Percentiles rank a stretch among this genome's conserved stretches.
Evolutionary conservation across 2,329 filamentous ascomycete species (phyloP).

Genomic region (Pyricularia sp.): DNA sequence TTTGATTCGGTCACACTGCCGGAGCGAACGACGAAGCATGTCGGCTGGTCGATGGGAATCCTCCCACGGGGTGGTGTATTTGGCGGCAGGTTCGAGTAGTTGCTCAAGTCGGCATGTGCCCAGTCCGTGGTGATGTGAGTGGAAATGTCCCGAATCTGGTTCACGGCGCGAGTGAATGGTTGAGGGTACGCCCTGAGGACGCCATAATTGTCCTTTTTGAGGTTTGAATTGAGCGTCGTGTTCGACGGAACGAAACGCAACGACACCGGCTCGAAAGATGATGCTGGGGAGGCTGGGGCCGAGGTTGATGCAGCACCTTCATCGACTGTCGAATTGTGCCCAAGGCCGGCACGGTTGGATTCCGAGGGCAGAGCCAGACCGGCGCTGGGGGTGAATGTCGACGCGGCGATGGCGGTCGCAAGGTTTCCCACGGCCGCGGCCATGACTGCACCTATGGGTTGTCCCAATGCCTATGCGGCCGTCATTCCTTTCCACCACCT

Average conservation of each 20-base stretch:
- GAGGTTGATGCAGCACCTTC: not conserved
- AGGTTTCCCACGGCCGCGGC: not conserved
- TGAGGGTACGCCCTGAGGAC: slow-evolving; percentile 1
- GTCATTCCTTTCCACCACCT: not conserved
- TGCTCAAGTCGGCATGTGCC: not conserved
- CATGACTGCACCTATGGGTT: not conserved
- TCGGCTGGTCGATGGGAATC: not conserved
- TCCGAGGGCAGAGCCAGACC: not conserved
- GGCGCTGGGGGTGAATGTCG: not conserved
- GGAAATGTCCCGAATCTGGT: not conserved
- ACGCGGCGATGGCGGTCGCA: not conserved
- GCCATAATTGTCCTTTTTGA: slow-evolving; percentile 4
- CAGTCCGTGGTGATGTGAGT: not conserved
- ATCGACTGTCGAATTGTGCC: not conserved
- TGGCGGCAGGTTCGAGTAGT: not conserved
- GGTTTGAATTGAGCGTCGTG: not conserved
- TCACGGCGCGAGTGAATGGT: not conserved
- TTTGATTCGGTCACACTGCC: not conserved
- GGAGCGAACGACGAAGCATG: slow-evolving; percentile 1
- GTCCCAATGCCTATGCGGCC: not conserved
- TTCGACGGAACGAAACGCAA: not conserved
- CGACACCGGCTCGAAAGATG: not conserved
- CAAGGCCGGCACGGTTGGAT: not conserved
- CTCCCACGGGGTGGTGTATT: not conserved
- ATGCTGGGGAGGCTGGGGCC: not conserved